Conservation (phyloP, 176 grass and related monocot genomes). For the Olyra latifolia region DNA sequence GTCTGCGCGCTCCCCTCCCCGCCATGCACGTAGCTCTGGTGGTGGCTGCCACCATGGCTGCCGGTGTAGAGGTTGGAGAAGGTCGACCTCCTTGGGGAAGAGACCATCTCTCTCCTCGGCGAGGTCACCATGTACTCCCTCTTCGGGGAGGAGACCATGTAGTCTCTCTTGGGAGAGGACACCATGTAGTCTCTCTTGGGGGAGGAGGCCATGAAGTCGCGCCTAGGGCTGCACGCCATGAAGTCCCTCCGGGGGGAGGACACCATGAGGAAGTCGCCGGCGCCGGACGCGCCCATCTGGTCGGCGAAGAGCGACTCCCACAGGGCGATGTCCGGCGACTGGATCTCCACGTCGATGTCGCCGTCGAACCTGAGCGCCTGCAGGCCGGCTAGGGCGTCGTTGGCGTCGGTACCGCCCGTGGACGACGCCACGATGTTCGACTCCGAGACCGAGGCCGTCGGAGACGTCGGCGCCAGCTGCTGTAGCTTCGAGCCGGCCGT, state of each 20-base stretch:
- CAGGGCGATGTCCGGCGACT: conserved; percentile 55
- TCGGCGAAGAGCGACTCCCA: conserved; percentile 71
- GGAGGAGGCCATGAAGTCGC: conserved; percentile 51
- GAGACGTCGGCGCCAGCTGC: conserved; percentile 37
- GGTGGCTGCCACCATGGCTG: not conserved
- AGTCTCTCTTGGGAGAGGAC: conserved; percentile 54
- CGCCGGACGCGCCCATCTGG: conserved; percentile 30
- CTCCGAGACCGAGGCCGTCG: conserved; percentile 53
- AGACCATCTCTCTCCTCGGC: conserved; percentile 41
- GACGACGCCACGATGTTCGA: conserved; percentile 54
- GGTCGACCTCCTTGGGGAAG: conserved; percentile 44
- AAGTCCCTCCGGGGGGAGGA: conserved; percentile 55
- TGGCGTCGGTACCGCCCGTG: conserved; percentile 24
- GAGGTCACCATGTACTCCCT: conserved; percentile 62
- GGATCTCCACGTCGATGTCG: conserved; percentile 51
- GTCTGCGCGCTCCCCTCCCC: not conserved
- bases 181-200: conserved; percentile 63
- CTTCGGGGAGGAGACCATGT: conserved; percentile 44
- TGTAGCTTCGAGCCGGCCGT: conserved; percentile 31
- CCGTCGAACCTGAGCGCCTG: conserved; percentile 53
- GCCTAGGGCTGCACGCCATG: conserved; percentile 50
- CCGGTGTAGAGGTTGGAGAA: conserved; percentile 38
- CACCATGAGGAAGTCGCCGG: conserved; percentile 52
- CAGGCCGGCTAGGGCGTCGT: conserved; percentile 40
- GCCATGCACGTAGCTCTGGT: conserved; percentile 39